Percentiles rank a stretch among this genome's conserved stretches.
These are phyloP conservation scores for Colletotrichum sublineola DNA, from an alignment of 2,329 filamentous ascomycete genomes.

Conservation along the genomic window DNA sequence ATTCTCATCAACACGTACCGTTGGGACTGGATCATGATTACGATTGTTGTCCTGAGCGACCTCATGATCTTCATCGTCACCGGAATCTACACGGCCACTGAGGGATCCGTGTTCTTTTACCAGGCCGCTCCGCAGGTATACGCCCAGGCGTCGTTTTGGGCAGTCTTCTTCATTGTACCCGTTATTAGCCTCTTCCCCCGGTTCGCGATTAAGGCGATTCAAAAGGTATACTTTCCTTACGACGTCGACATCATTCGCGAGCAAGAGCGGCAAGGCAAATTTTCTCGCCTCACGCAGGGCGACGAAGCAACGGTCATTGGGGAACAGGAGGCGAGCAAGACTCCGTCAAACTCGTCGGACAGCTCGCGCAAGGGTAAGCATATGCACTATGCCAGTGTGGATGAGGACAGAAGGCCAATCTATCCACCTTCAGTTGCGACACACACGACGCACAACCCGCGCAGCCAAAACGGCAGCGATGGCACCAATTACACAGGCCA, in stretches of 20 bases:
- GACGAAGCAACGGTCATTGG: slow-evolving; percentile 38
- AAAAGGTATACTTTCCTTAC: slow-evolving; percentile 93
- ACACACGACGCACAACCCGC: slow-evolving; percentile 80
- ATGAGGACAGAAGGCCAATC: slow-evolving; percentile 92
- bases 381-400: slow-evolving; percentile 72
- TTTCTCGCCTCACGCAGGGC: slow-evolving; percentile 74
- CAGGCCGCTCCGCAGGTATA: slow-evolving; percentile 84
- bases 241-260: slow-evolving; percentile 97
- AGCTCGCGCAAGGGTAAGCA: slow-evolving; percentile 69
- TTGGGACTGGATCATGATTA: slow-evolving; percentile 96
- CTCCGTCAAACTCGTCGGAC: slow-evolving; percentile 69
- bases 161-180: slow-evolving; percentile 81
- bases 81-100: slow-evolving; percentile 77
- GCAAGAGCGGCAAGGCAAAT: slow-evolving; percentile 86
- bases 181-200: slow-evolving; percentile 88
- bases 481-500: slow-evolving; percentile 88
- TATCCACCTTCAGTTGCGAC: slow-evolving; percentile 93
- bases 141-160: slow-evolving; percentile 87
- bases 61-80: slow-evolving; percentile 97
- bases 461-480: slow-evolving; percentile 92
- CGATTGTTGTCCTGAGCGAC: slow-evolving; percentile 85
- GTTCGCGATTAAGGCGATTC: slow-evolving; percentile 86
- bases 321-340: slow-evolving; percentile 46
- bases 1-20: slow-evolving; percentile 96
- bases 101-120: slow-evolving; percentile 69